phyloP scores from a whole-genome alignment of 352 stramenopile species.

The Phytophthora capsici region DNA sequence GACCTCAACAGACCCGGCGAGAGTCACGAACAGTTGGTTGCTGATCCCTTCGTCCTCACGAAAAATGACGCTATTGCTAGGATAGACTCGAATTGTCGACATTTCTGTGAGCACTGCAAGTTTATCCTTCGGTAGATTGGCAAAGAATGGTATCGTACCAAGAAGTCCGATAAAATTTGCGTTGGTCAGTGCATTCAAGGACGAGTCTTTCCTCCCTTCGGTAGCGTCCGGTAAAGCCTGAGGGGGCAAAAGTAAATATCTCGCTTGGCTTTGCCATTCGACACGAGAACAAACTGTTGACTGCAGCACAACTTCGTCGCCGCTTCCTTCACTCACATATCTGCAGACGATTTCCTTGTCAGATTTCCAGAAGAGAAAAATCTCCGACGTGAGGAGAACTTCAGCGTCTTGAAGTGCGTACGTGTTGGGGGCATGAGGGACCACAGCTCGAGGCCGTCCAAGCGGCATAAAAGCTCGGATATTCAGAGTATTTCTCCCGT shows the following conservation, averaged over 20 bases:
- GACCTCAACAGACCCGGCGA: constrained; percentile 68
- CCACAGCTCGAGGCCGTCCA: constrained; percentile 3
- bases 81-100: constrained; percentile 80
- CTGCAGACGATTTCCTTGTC: constrained; percentile 66
- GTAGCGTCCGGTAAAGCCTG: constrained; percentile 3
- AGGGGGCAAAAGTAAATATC: constrained; percentile 41
- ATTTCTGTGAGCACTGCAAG: constrained; percentile 70
- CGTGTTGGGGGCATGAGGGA: constrained; percentile 4
- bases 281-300: constrained; percentile 56
- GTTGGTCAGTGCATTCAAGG: constrained; percentile 73
- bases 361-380: constrained; percentile 72
- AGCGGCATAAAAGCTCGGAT: constrained; percentile 41
- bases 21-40: constrained; percentile 82
- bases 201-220: constrained; percentile 27
- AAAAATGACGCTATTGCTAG: constrained; percentile 72
- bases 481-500: constrained; percentile 48
- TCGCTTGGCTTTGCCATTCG: constrained; percentile 49
- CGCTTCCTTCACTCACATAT: constrained; percentile 60
- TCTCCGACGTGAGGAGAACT: constrained; percentile 46
- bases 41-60: constrained; percentile 79
- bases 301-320: constrained; percentile 74
- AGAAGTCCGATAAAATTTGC: constrained; percentile 69
- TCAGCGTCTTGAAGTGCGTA: constrained; percentile 42
- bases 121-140: constrained; percentile 63
- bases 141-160: constrained; percentile 75